Percentiles rank a stretch among this genome's conserved stretches.
These are phyloP conservation scores for Paecilomyces sp. DNA, from an alignment of 2,329 filamentous ascomycete species.

Conservation along the genomic window DNA sequence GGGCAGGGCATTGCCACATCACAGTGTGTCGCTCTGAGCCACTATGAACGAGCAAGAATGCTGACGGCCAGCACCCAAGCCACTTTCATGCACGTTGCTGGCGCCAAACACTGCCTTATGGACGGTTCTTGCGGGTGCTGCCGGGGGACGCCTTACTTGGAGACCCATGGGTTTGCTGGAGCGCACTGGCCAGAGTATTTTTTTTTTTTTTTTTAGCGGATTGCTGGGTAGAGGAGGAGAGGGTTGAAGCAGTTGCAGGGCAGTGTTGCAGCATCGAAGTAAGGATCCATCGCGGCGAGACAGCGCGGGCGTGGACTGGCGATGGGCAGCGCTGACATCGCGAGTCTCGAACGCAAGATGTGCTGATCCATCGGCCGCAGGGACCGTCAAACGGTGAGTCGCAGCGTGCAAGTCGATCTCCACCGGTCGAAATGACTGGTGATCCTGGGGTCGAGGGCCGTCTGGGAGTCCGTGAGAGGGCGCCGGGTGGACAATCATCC, in stretches of 20 bases:
- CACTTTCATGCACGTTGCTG: background rate
- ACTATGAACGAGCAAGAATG: background rate
- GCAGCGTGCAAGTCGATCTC: background rate
- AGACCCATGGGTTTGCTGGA: background rate
- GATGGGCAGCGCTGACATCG: background rate
- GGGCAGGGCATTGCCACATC: background rate
- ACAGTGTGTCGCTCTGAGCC: background rate
- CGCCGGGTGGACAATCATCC: background rate
- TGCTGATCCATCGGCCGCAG: background rate
- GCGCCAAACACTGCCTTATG: background rate
- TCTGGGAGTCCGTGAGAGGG: background rate
- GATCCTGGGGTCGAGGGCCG: background rate
- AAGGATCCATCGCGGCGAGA: background rate
- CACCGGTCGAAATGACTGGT: background rate
- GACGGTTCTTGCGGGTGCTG: background rate
- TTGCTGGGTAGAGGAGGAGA: too few species aligned
- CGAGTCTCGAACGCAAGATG: background rate
- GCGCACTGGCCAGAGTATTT: background rate
- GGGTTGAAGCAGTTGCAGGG: background rate
- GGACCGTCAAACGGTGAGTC: background rate
- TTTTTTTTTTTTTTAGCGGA: too few species aligned
- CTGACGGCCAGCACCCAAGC: background rate
- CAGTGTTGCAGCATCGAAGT: background rate
- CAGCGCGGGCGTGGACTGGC: background rate
- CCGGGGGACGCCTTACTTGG: background rate